These are phyloP conservation scores for Coprinopsis strossmayeri DNA, from an alignment of 768 basidiomycete genomes.

Conservation along the genomic window DNA sequence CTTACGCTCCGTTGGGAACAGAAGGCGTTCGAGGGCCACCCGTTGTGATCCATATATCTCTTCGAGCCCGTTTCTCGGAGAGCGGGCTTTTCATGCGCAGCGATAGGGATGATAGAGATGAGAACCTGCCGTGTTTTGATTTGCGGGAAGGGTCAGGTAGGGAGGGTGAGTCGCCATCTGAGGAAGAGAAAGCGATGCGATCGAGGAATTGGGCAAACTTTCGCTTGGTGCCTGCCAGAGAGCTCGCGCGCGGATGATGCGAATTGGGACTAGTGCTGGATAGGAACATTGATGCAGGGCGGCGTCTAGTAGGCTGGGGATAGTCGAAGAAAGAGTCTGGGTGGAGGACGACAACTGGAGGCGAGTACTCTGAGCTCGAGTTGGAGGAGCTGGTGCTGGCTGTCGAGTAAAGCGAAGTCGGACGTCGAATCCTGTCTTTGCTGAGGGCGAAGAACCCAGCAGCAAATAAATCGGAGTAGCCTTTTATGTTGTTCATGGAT, in stretches of 20 bases:
- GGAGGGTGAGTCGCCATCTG: conserved; percentile 18
- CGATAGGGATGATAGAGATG: neutral
- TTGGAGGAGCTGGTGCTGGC: neutral
- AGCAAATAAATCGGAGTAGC: conserved; percentile 43
- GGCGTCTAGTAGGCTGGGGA: neutral
- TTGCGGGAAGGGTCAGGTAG: conserved; percentile 14
- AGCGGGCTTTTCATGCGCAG: neutral
- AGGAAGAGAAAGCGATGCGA: conserved; percentile 18
- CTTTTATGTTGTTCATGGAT: conserved; percentile 13
- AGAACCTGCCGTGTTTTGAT: conserved; percentile 13
- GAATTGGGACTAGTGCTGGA: conserved; percentile 14
- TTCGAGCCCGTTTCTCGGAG: conserved; percentile 5
- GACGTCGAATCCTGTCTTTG: conserved; percentile 8
- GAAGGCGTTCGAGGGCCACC: conserved; percentile 23
- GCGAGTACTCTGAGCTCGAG: neutral
- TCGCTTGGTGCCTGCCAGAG: conserved; percentile 9
- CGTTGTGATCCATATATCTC: conserved; percentile 28
- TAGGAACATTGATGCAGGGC: conserved; percentile 21
- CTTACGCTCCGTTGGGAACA: conserved; percentile 18
- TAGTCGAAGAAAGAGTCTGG: neutral
- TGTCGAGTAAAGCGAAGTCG: neutral
- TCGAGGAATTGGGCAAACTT: too few species aligned
- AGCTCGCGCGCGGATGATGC: too few species aligned
- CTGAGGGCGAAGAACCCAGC: conserved; percentile 38
- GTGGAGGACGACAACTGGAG: neutral